Evolutionary conservation across 2,329 filamentous ascomycete species (phyloP).

Genomic region (Arthrobotrys conoides): DNA sequence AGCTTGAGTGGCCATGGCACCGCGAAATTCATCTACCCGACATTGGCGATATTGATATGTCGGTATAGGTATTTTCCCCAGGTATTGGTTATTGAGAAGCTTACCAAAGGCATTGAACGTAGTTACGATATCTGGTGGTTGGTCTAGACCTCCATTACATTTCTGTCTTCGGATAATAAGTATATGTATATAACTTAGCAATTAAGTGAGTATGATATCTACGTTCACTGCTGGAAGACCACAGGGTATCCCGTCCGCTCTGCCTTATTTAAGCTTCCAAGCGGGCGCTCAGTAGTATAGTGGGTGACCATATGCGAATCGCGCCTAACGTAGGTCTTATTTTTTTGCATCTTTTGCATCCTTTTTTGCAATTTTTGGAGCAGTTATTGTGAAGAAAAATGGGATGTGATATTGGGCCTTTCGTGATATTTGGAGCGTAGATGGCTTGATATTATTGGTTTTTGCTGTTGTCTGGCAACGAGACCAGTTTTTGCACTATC

Average conservation of each 20-base stretch:
- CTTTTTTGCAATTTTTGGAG: constrained; percentile 10
- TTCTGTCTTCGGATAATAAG: too few species aligned
- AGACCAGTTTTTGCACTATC: neutral
- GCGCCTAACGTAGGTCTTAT: constrained; percentile 34
- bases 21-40: neutral
- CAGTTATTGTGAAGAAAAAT: neutral
- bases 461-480: too few species aligned
- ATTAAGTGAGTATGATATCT: neutral
- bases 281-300: constrained; percentile 58
- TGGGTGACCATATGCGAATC: constrained; percentile 61
- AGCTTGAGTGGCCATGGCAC: neutral
- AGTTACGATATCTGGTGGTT: too few species aligned
- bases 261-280: constrained; percentile 56
- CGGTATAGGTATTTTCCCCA: too few species aligned
- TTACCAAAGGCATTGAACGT: too few species aligned
- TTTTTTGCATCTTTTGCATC: constrained; percentile 17
- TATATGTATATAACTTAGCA: neutral
- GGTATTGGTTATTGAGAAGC: too few species aligned
- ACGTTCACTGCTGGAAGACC: constrained; percentile 23
- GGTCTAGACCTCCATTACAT: too few species aligned
- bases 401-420: neutral
- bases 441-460: neutral
- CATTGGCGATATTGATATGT: too few species aligned
- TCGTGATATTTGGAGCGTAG: neutral
- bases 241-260: constrained; percentile 58